Evolutionary conservation across 495 filamentous ascomycete genomes (phyloP), one percentile per base, ranked within the genome.

Genomic region (Aspergillus egyptiacus): DNA sequence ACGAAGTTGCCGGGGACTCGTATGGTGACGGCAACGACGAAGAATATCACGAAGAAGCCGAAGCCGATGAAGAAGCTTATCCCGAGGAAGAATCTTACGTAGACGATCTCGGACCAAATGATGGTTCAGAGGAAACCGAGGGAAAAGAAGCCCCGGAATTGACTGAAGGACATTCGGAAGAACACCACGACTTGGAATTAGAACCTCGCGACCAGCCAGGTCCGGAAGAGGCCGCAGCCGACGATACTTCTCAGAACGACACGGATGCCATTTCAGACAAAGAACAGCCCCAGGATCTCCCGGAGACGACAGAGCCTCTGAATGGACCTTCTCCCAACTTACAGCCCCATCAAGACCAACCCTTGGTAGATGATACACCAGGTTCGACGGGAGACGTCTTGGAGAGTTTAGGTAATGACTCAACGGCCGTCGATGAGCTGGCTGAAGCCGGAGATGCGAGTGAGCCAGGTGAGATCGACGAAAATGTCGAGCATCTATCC

Each of bases 301-400:
- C 62, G 30, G 32, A 57, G 23, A 41, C 63, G 31, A 25, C 50
- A 7, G 56, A 59, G 17, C 40, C 53, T 1, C 53, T 48, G 1
- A 47, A 62, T 11, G 45, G 39, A 37, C 38, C 20, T 11, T 39
- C 46, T 5, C 37, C 51, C 19, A 48, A 55, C 18, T 23, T 45
- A 27, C 54, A 53, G 6, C 45, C 35, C 20, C 31, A 56, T 28
- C 46, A 47, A 35, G 50, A 56, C 11, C 53, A 56, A 20, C 56
- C 64, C 10, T 56, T 58, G 19, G 57, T 57, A 37, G 51, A 68
- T 58, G 58, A 69, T 46, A 45, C 67, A 23, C 54, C 70, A 41
- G 64, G 51, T 40, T 58, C 61, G 31, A 53, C 57, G 36, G 65
- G 66, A 35, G 64, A 70, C 24, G 19, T 65, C n/a, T 49, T 67